Conservation (phyloP, 2,329 filamentous ascomycete species). For the Paraphoma chrysanthemicola region DNA sequence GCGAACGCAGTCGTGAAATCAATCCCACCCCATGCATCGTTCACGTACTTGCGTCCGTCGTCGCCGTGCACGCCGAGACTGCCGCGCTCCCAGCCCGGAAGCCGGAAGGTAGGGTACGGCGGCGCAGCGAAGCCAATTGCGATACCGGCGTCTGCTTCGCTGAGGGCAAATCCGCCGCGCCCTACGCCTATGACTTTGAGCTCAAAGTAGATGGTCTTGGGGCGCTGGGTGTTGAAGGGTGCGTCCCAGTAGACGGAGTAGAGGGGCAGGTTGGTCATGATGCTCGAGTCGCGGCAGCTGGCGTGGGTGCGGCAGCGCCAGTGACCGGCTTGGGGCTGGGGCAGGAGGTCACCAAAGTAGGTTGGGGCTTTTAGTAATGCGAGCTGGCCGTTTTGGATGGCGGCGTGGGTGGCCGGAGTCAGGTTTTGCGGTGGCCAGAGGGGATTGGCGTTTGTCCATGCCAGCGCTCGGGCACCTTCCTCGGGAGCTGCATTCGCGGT, state of each 20-base stretch:
- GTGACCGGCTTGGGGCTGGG: conserved; percentile 54
- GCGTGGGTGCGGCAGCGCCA: conserved; percentile 54
- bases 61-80: conserved; percentile 80
- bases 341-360: conserved; percentile 48
- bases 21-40: conserved; percentile 76
- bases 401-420: conserved; percentile 55
- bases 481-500: conserved; percentile 72
- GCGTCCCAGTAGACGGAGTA: conserved; percentile 68
- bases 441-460: conserved; percentile 69
- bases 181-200: conserved; percentile 62
- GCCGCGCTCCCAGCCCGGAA: conserved; percentile 82
- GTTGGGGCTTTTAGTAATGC: conserved; percentile 40
- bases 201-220: conserved; percentile 75
- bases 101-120: conserved; percentile 78
- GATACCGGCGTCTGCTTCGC: conserved; percentile 61
- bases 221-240: conserved; percentile 59
- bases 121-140: conserved; percentile 75
- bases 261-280: conserved; percentile 73
- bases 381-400: conserved; percentile 61
- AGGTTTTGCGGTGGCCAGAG: conserved; percentile 63
- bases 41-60: conserved; percentile 78
- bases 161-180: conserved; percentile 26
- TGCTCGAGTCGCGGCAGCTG: conserved; percentile 63
- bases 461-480: conserved; percentile 69
- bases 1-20: conserved; percentile 70